Evolutionary conservation across 805 yeast species (phyloP).

Genomic region (Lachancea waltii): DNA sequence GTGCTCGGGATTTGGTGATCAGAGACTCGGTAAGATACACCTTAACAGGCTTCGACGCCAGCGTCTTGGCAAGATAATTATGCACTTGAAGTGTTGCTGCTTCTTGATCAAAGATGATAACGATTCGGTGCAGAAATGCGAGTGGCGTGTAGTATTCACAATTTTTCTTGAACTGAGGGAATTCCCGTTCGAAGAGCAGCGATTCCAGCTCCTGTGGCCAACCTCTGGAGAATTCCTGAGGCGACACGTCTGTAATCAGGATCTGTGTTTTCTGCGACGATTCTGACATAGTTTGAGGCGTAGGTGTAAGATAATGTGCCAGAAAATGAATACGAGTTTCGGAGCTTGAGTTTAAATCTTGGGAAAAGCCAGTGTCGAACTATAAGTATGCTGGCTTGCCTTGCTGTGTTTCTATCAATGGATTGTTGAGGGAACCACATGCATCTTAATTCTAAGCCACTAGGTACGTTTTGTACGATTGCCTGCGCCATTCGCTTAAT

Average conservation of each 20-base stretch:
- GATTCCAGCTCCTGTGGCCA: conserved; percentile 26
- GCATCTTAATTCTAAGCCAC: not conserved
- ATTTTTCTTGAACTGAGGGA: conserved; percentile 19
- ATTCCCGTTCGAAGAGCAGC: conserved; percentile 19
- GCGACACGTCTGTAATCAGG: conserved; percentile 29
- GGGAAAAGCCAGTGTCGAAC: not conserved
- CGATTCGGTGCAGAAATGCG: conserved; percentile 39
- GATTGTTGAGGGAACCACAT: too few relatives aligned
- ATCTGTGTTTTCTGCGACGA: conserved; percentile 23
- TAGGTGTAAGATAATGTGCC: not conserved
- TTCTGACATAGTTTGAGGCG: not conserved
- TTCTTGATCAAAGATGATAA: conserved; percentile 32
- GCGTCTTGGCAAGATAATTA: conserved; percentile 14
- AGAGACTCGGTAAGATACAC: conserved; percentile 33
- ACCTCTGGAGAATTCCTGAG: conserved; percentile 16
- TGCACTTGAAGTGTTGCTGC: conserved; percentile 21
- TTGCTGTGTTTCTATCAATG: too few relatives aligned
- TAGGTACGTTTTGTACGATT: not conserved
- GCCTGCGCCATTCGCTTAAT: too few relatives aligned
- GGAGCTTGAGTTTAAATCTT: not conserved
- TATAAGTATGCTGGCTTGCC: not conserved
- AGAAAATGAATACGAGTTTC: not conserved
- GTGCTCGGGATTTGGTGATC: conserved; percentile 26
- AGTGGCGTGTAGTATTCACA: conserved; percentile 35
- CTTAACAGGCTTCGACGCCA: conserved; percentile 17